Base-by-base conservation (phyloP, 805 yeast genomes). In the Wickerhamiella azyma region DNA sequence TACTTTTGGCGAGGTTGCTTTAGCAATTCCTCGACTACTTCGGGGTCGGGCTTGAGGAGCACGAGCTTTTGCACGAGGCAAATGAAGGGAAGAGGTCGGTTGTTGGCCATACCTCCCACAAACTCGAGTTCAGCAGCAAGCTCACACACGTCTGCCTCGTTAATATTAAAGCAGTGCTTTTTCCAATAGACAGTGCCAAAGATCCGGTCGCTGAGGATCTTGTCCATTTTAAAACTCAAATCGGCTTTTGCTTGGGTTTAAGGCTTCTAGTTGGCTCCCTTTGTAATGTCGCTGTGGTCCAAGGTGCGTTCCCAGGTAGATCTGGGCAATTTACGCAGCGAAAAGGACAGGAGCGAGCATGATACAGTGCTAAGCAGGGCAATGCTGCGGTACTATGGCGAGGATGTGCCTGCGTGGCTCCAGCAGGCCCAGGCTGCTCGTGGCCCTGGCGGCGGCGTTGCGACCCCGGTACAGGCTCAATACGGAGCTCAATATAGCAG, bases 1-100 rank as follows among this genome's bases (percentile, higher is more conserved):
- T 85, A 86, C 61, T 85, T 84, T 70, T 88, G 88, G 46, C 79
- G 76, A 42, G 67, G 64, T 54, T 88, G 92, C 2, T 60, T 60
- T 10, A 81, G 62, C 51, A 74, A 70, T 45, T 76, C 70, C 14
- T 65, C 57, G 2, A 83, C 57, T 4, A 84, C 74, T 4, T 76
- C 82, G 9, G 57, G 55, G 1, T 70, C 55, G 0, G 96, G 96
- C 50, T 76, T 76, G 14, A 92, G 61, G 60, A 89, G 94, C 4
- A 88, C 67, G 48, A 89, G 59, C 52, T 89, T 77, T 56, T 85
- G 75, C 29, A 85, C 60, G 39, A 94, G 68, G 56, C 94, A 79
- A n/a, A 84, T 58, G 54, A 85, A 85, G 11, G 78, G 79, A 14
- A 81, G 67, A 0, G 94, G 92, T 50, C 75, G 62, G 28, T 76